These are phyloP conservation scores for Colletotrichum sp. DNA, from an alignment of 2,329 filamentous ascomycete species.

Conservation along the genomic window DNA sequence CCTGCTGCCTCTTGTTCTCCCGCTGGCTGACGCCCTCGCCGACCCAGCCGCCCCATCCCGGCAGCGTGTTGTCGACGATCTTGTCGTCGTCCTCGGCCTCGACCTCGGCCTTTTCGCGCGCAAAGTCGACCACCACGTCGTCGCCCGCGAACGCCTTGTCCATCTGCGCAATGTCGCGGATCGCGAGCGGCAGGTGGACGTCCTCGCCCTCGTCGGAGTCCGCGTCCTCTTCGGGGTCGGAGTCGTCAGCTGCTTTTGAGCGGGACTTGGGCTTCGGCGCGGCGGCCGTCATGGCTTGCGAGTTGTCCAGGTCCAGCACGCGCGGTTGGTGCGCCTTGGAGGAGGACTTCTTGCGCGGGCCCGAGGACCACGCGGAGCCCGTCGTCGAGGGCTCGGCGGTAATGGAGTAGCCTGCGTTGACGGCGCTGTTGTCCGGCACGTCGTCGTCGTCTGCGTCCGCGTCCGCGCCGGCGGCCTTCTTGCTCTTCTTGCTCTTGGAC, in stretches of 20 bases:
- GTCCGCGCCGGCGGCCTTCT: conserved; percentile 29
- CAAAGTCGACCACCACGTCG: conserved; percentile 82
- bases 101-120: conserved; percentile 75
- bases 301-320: conserved; percentile 46
- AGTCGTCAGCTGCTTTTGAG: conserved; percentile 29
- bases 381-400: conserved; percentile 30
- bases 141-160: conserved; percentile 87
- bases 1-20: conserved; percentile 68
- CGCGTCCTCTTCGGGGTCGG: conserved; percentile 35
- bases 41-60: conserved; percentile 93
- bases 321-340: conserved; percentile 10
- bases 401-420: conserved; percentile 26
- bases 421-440: conserved; percentile 24
- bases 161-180: conserved; percentile 72
- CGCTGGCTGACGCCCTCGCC: conserved; percentile 81
- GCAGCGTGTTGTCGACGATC: conserved; percentile 81
- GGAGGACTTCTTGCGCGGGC: conserved; percentile 37
- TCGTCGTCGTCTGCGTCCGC: conserved; percentile 31
- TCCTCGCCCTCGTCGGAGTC: conserved; percentile 45
- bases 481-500: conserved; percentile 27
- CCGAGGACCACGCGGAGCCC: conserved; percentile 47
- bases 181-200: conserved; percentile 59
- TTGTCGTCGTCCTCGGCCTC: conserved; percentile 83
- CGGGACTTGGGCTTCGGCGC: conserved; percentile 26
- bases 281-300: conserved; percentile 32